Conservation (phyloP, 768 basidiomycete species). For the Boletus rex-veris region DNA sequence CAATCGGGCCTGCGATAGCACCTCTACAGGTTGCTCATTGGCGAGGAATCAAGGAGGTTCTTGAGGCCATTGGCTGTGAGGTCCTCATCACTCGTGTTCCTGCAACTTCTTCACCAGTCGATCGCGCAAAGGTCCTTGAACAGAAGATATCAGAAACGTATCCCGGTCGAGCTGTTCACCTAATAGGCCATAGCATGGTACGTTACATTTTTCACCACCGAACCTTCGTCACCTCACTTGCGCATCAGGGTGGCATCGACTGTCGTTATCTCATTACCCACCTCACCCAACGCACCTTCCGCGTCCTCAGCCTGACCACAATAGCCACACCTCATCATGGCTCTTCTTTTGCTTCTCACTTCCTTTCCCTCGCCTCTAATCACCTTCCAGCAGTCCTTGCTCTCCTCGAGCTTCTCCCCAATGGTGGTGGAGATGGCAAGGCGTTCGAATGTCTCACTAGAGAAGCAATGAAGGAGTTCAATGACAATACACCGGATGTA, state of each 20-base stretch:
- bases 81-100: slow-evolving; percentile 94
- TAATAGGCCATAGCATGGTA: slow-evolving; percentile 84
- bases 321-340: slow-evolving; percentile 95
- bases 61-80: slow-evolving; percentile 84
- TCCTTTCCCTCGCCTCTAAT: slow-evolving; percentile 65
- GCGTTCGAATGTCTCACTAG: slow-evolving; percentile 88
- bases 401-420: slow-evolving; percentile 80
- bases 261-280: slow-evolving; percentile 87
- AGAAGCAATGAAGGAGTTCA: slow-evolving; percentile 85
- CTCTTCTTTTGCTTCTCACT: slow-evolving; percentile 90
- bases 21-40: slow-evolving; percentile 90
- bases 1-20: slow-evolving; percentile 70
- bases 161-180: slow-evolving; percentile 80
- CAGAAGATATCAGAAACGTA: slow-evolving; percentile 75
- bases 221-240: neutral
- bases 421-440: slow-evolving; percentile 90
- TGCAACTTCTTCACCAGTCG: slow-evolving; percentile 82
- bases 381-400: slow-evolving; percentile 69
- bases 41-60: slow-evolving; percentile 92
- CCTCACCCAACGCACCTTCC: slow-evolving; percentile 71
- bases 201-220: slow-evolving; percentile 29
- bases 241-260: slow-evolving; percentile 82
- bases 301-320: slow-evolving; percentile 84
- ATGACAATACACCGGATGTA: slow-evolving; percentile 78
- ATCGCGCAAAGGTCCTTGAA: slow-evolving; percentile 89